These are phyloP conservation scores for Stagonosporopsis cucurbitacearum DNA, from an alignment of 2,329 filamentous ascomycete genomes.

Conservation along the genomic window DNA sequence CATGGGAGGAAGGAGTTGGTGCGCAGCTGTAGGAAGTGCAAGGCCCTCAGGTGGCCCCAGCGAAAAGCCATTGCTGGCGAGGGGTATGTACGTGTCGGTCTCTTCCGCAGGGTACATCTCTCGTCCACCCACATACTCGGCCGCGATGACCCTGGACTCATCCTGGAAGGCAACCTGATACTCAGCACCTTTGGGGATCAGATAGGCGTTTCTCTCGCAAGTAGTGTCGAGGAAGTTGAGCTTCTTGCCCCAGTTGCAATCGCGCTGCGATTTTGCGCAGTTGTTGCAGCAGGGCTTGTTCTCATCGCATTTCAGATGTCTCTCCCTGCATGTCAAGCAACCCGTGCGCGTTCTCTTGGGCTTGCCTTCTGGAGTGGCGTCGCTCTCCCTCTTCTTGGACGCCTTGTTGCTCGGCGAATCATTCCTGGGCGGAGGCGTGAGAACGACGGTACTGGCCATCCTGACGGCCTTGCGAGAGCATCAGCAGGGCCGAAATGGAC, in stretches of 20 bases:
- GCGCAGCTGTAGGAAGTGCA: constrained; percentile 46
- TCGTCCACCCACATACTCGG: constrained; percentile 82
- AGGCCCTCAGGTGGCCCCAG: constrained; percentile 33
- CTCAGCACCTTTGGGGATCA: constrained; percentile 54
- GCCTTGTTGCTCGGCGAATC: constrained; percentile 30
- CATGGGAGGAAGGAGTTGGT: constrained; percentile 59
- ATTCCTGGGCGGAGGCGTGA: constrained; percentile 30
- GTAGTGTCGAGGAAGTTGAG: constrained; percentile 91
- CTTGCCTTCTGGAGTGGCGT: constrained; percentile 57
- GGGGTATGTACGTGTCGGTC: constrained; percentile 25
- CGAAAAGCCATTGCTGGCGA: constrained; percentile 38
- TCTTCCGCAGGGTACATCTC: constrained; percentile 70
- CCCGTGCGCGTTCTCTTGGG: constrained; percentile 89
- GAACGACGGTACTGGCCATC: constrained; percentile 30
- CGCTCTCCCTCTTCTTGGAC: constrained; percentile 30
- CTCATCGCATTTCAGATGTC: constrained; percentile 92
- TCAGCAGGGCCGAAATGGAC: constrained; percentile 5
- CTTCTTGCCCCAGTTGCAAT: constrained; percentile 84
- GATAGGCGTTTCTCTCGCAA: constrained; percentile 69
- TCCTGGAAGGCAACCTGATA: constrained; percentile 83
- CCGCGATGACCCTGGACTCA: constrained; percentile 88
- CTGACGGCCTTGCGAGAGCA: constrained; percentile 9
- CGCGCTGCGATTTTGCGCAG: constrained; percentile 83
- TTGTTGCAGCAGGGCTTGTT: constrained; percentile 71
- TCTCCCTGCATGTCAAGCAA: constrained; percentile 86